These are phyloP conservation scores for Fomitopsis pinicola DNA, from an alignment of 1,284 basidiomycete species.

Conservation along the genomic window DNA sequence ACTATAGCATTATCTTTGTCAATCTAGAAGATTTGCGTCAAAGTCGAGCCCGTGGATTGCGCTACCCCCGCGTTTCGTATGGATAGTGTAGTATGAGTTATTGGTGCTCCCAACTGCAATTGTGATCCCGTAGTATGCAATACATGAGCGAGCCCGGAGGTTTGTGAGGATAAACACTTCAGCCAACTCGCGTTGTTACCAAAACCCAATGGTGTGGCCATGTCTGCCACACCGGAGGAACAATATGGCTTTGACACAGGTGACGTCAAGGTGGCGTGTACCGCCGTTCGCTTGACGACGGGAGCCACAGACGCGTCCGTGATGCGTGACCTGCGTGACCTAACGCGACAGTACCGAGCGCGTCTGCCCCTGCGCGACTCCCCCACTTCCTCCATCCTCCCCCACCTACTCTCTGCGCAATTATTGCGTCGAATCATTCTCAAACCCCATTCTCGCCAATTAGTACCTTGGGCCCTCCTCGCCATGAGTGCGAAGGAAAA, in stretches of 20 bases:
- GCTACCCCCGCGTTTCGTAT: background rate
- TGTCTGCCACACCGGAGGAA: no score
- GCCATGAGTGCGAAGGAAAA: constrained; percentile 30
- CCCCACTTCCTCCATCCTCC: background rate
- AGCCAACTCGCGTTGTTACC: no score
- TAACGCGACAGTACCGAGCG: constrained; percentile 13
- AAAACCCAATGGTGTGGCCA: no score
- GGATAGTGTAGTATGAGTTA: background rate
- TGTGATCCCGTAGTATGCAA: background rate
- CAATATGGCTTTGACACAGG: background rate
- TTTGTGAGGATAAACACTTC: no score
- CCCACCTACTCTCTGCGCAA: background rate
- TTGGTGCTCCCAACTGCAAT: background rate
- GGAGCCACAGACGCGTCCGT: constrained; percentile 1
- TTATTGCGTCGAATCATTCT: background rate
- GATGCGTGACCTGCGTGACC: constrained; percentile 15
- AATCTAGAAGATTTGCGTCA: background rate
- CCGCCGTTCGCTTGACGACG: background rate
- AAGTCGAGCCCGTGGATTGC: no score
- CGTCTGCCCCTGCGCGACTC: constrained; percentile 2
- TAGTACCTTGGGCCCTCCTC: background rate
- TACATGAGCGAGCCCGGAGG: no score
- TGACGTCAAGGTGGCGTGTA: background rate
- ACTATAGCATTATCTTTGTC: constrained; percentile 23
- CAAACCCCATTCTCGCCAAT: background rate